Conservation (phyloP, 805 yeast genomes). For the Nakazawaea anatomiae region DNA sequence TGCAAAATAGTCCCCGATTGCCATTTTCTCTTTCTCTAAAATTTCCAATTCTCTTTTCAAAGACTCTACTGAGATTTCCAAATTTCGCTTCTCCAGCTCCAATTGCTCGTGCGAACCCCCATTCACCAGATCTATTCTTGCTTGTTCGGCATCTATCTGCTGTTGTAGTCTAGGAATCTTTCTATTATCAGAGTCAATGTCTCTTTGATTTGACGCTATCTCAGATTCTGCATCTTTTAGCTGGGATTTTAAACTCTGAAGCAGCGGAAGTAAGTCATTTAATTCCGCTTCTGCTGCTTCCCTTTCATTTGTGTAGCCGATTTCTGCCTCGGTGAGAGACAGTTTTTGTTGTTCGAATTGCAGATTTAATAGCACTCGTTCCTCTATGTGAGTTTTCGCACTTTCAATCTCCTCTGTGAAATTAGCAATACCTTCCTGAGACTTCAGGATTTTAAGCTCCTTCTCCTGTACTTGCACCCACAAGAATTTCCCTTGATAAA, state of each 20-base stretch:
- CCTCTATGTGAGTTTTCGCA: conserved; percentile 14
- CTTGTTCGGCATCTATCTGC: conserved; percentile 28
- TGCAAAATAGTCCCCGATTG: background rate
- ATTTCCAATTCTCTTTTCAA: conserved; percentile 8
- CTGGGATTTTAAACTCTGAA: conserved; percentile 16
- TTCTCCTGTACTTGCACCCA: conserved; percentile 37
- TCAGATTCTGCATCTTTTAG: conserved; percentile 11
- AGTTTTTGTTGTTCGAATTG: conserved; percentile 6
- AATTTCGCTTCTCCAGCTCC: conserved; percentile 14
- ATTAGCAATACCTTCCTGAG: conserved; percentile 12
- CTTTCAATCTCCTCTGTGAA: conserved; percentile 14
- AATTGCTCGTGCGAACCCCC: conserved; percentile 38
- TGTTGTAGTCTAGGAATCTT: conserved; percentile 19
- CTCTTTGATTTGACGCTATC: conserved; percentile 15
- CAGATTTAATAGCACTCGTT: conserved; percentile 1
- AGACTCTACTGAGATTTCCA: conserved; percentile 14
- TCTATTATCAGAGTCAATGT: conserved; percentile 14
- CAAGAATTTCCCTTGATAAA: conserved; percentile 39
- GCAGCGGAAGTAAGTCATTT: conserved; percentile 2
- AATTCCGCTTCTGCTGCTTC: background rate
- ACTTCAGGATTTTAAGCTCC: conserved; percentile 18
- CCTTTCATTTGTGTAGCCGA: conserved; percentile 6
- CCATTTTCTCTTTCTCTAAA: background rate
- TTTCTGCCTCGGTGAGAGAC: conserved; percentile 7
- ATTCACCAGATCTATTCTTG: conserved; percentile 31